These are phyloP conservation scores for Rhamnella rubrinervis DNA, from an alignment of 331 rosid species.

Conservation along the genomic window DNA sequence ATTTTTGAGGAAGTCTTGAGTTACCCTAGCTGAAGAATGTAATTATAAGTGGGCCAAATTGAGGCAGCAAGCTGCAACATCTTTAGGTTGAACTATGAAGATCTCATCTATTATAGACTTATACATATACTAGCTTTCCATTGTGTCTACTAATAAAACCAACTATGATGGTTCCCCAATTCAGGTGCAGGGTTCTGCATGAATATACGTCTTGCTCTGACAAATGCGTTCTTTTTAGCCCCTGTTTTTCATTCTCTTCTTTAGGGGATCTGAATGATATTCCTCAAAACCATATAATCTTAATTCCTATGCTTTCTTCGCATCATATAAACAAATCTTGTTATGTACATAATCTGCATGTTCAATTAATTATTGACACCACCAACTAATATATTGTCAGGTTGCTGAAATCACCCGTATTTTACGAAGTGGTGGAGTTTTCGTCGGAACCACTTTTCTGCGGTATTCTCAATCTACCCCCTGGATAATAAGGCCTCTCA, in stretches of 20 bases:
- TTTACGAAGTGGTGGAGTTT: slow-evolving; percentile 74
- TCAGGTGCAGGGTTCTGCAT: too few species aligned
- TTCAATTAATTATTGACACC: slow-evolving; percentile 19
- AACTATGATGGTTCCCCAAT: too few species aligned
- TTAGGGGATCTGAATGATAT: too few species aligned
- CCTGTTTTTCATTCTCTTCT: too few species aligned
- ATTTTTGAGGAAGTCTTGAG: background rate
- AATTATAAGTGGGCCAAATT: background rate
- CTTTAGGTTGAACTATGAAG: background rate
- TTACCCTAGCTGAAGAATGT: background rate
- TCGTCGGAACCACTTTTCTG: slow-evolving; percentile 91
- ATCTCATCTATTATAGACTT: background rate
- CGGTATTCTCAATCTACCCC: slow-evolving; percentile 73
- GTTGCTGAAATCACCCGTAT: slow-evolving; percentile 77
- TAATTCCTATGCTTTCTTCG: background rate
- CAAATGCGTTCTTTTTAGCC: too few species aligned
- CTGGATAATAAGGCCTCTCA: slow-evolving; percentile 43
- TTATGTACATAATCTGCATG: background rate
- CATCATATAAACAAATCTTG: background rate
- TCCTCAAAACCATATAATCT: too few species aligned
- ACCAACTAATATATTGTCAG: slow-evolving; percentile 31
- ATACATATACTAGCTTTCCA: too few species aligned
- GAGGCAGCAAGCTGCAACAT: background rate
- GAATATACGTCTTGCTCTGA: too few species aligned
- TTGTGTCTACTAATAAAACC: too few species aligned